Percentiles rank a stretch among this genome's conserved stretches.
phyloP scores from a whole-genome alignment of 2,329 filamentous ascomycete species.

The Emericellopsis atlantica region DNA sequence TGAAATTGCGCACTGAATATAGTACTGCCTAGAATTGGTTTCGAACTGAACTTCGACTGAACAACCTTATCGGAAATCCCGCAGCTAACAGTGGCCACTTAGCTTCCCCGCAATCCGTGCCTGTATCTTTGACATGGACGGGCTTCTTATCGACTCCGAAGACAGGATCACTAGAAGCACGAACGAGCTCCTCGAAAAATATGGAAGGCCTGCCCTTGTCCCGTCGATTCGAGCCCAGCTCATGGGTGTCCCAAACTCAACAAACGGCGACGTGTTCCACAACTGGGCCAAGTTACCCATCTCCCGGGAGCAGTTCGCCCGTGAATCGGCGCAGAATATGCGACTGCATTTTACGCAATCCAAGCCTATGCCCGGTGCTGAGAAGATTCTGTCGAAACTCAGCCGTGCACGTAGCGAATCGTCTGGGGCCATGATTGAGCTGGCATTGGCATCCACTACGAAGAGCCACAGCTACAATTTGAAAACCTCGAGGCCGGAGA shows the following conservation, averaged over 20 bases:
- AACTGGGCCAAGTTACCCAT: conserved; percentile 57
- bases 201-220: conserved; percentile 45
- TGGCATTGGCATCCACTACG: conserved; percentile 57
- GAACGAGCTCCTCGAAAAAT: conserved; percentile 48
- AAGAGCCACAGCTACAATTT: conserved; percentile 44
- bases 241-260: conserved; percentile 46
- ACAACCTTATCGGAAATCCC: too few species aligned
- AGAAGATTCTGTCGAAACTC: conserved; percentile 37
- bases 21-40: too few species aligned
- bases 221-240: conserved; percentile 58
- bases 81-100: too few species aligned
- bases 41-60: too few species aligned
- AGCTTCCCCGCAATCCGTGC: conserved; percentile 33
- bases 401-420: conserved; percentile 8
- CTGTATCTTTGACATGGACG: conserved; percentile 66
- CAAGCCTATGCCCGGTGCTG: conserved; percentile 50
- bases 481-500: conserved; percentile 34
- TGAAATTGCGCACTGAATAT: too few species aligned
- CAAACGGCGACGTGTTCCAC: conserved; percentile 44
- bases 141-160: conserved; percentile 59
- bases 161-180: conserved; percentile 54
- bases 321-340: conserved; percentile 14
- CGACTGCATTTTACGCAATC: conserved; percentile 20
- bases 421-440: conserved; percentile 25
- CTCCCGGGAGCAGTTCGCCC: conserved; percentile 27